Percentiles rank a stretch among this genome's conserved stretches.
These are phyloP conservation scores for Kwoniella sp. DNA, from an alignment of 768 basidiomycete species.

Conservation along the genomic window DNA sequence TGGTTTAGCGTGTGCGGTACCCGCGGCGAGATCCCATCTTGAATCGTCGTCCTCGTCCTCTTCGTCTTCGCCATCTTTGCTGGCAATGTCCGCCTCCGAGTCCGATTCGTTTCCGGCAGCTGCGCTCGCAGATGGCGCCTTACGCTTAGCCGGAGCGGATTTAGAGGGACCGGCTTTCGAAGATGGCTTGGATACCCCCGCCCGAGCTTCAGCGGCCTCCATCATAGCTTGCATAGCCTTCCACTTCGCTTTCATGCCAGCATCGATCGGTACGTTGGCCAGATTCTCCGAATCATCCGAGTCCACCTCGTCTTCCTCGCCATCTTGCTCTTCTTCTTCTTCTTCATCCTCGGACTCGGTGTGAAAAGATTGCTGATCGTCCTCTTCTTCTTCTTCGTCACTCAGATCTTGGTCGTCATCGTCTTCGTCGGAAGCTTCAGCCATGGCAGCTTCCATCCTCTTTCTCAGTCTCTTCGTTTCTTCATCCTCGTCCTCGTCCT, in stretches of 20 bases:
- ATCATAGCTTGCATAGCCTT: slow-evolving; percentile 25
- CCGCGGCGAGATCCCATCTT: slow-evolving; percentile 26
- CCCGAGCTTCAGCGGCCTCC: slow-evolving; percentile 26
- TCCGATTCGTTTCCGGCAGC: background rate
- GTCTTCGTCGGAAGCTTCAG: slow-evolving; percentile 31
- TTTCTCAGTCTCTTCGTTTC: slow-evolving; percentile 18
- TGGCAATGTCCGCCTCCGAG: background rate
- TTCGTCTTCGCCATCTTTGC: background rate
- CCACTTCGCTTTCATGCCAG: slow-evolving; percentile 10
- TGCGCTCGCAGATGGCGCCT: background rate
- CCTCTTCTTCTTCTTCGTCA: slow-evolving; percentile 12
- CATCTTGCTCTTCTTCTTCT: slow-evolving; percentile 9
- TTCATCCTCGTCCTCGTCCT: slow-evolving; percentile 28
- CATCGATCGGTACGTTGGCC: slow-evolving; percentile 17
- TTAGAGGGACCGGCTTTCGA: slow-evolving; percentile 20
- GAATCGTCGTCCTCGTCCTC: slow-evolving; percentile 24
- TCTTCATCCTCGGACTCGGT: slow-evolving; percentile 20
- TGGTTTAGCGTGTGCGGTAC: slow-evolving; percentile 4
- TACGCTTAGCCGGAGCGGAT: slow-evolving; percentile 6
- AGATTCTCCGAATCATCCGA: slow-evolving; percentile 23
- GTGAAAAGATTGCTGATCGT: slow-evolving; percentile 15
- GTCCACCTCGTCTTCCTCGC: slow-evolving; percentile 11
- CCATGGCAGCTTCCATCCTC: slow-evolving; percentile 37
- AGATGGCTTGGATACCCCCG: background rate
- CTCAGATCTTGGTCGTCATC: slow-evolving; percentile 3